Percentiles rank a stretch among this genome's conserved stretches.
phyloP scores from a whole-genome alignment of 345 rosid genomes.

The Moricandia moricandioides region DNA sequence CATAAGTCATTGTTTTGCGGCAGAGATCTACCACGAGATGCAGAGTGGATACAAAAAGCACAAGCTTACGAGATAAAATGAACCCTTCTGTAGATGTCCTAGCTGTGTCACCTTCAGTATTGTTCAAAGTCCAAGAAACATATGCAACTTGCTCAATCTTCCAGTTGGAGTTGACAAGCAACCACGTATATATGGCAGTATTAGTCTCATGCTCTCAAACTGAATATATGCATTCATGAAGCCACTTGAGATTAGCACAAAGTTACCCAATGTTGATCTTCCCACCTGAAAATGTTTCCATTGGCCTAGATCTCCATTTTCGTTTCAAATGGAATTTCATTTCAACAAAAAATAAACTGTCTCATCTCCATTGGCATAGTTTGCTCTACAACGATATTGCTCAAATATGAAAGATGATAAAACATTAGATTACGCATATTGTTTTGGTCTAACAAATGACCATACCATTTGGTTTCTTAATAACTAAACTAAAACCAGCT shows the following conservation, averaged over 20 bases:
- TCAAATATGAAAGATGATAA: too few relatives aligned
- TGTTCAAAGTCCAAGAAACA: neutral
- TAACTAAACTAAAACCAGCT: too few relatives aligned
- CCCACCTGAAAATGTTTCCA: too few relatives aligned
- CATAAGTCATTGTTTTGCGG: neutral
- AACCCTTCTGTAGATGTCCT: neutral
- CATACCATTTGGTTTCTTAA: too few relatives aligned
- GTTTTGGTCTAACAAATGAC: too few relatives aligned
- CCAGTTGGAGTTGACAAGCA: neutral
- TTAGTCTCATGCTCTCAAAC: neutral
- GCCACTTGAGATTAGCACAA: neutral
- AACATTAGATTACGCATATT: too few relatives aligned
- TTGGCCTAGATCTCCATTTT: too few relatives aligned
- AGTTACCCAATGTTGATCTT: too few relatives aligned
- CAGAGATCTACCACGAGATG: neutral
- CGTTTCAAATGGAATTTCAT: too few relatives aligned
- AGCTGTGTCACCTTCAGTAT: neutral
- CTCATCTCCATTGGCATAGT: too few relatives aligned
- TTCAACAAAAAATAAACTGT: too few relatives aligned
- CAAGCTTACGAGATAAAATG: neutral
- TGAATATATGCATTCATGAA: neutral
- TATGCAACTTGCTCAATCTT: neutral
- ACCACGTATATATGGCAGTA: neutral
- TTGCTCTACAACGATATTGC: too few relatives aligned
- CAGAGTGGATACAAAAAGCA: neutral